Evolutionary conservation across 2,329 filamentous ascomycete genomes (phyloP).

Genomic region (Botrytis fabae): DNA sequence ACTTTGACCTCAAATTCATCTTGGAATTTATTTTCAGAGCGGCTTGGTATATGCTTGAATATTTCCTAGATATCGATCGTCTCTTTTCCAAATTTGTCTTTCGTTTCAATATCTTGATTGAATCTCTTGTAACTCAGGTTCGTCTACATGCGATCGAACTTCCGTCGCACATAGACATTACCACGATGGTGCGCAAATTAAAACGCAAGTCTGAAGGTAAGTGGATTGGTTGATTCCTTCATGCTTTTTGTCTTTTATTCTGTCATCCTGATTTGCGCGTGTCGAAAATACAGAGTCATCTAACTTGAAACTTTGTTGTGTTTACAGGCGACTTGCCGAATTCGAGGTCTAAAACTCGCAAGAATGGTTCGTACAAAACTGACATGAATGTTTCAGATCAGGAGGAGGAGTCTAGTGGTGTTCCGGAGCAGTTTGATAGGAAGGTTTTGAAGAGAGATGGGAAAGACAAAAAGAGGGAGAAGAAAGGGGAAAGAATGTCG

Average conservation of each 20-base stretch:
- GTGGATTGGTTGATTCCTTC: background rate
- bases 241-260: background rate
- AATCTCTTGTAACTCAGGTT: background rate
- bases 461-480: constrained; percentile 24
- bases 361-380: background rate
- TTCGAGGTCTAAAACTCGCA: background rate
- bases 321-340: background rate
- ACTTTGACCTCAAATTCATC: background rate
- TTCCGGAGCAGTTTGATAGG: background rate
- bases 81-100: background rate
- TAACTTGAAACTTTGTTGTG: background rate
- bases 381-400: background rate
- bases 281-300: background rate
- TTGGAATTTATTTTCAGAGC: background rate
- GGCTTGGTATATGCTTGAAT: background rate
- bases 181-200: background rate
- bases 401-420: background rate
- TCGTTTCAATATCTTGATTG: background rate
- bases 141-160: background rate
- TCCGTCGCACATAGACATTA: too few relatives aligned
- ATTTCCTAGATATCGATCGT: background rate
- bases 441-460: background rate
- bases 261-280: background rate
- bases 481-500: constrained; percentile 30
- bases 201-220: constrained; percentile 23